Conservation (phyloP, 768 basidiomycete species). For the Melanogaster broomeanus region DNA sequence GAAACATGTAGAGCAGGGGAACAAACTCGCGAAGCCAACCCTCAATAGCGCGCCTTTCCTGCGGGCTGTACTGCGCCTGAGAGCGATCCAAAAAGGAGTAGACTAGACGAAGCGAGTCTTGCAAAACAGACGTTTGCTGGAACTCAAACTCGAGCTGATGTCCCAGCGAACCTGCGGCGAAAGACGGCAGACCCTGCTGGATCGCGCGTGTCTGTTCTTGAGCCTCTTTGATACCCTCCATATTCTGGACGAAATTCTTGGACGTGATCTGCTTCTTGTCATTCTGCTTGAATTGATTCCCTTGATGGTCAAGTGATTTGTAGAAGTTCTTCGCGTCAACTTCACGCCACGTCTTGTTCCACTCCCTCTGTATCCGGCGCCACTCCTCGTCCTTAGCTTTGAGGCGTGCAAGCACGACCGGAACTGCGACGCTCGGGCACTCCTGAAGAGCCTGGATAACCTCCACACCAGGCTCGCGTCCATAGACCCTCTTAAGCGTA, state of each 20-base stretch:
- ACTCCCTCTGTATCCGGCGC: slow-evolving; percentile 91
- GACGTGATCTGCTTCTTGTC: slow-evolving; percentile 93
- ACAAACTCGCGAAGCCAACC: slow-evolving; percentile 83
- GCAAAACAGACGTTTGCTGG: slow-evolving; percentile 75
- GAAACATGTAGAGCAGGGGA: slow-evolving; percentile 76
- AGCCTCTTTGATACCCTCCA: slow-evolving; percentile 65
- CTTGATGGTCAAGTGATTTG: slow-evolving; percentile 96
- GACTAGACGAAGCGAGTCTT: slow-evolving; percentile 88
- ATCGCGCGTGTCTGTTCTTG: slow-evolving; percentile 46
- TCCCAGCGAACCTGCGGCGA: slow-evolving; percentile 49
- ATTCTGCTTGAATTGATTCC: slow-evolving; percentile 90
- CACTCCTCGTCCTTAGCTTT: slow-evolving; percentile 97
- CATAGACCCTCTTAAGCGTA: slow-evolving; percentile 93
- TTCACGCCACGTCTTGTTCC: slow-evolving; percentile 96
- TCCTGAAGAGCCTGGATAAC: slow-evolving; percentile 89
- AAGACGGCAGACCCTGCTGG: slow-evolving; percentile 34
- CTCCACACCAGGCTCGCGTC: slow-evolving; percentile 72
- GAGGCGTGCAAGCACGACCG: slow-evolving; percentile 85
- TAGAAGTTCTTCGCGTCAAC: slow-evolving; percentile 98
- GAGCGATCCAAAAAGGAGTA: slow-evolving; percentile 91
- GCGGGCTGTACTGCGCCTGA: slow-evolving; percentile 67
- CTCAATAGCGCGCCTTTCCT: slow-evolving; percentile 84
- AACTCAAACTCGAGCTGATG: slow-evolving; percentile 82
- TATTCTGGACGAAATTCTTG: slow-evolving; percentile 79
- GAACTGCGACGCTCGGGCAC: slow-evolving; percentile 85